These are phyloP conservation scores for Zasmidium angulare DNA, from an alignment of 2,329 filamentous ascomycete species.

Conservation along the genomic window DNA sequence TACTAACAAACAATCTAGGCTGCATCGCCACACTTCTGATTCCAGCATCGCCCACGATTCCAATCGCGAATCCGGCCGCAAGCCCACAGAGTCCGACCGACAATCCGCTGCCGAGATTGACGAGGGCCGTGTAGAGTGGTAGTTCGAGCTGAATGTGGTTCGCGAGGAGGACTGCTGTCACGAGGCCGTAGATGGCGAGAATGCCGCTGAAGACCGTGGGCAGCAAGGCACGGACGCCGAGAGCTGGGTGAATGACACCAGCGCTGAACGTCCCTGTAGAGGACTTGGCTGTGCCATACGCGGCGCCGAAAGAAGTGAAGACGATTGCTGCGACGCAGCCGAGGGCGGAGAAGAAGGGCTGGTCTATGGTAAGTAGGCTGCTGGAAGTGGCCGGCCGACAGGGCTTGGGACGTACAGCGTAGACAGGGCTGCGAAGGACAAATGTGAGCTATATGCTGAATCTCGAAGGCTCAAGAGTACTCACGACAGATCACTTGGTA, in stretches of 20 bases:
- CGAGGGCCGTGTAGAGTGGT: conserved; percentile 13
- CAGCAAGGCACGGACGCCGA: conserved; percentile 16
- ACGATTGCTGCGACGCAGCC: conserved; percentile 20
- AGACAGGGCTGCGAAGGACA: neutral
- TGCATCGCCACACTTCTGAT: conserved; percentile 12
- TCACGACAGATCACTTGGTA: conserved; percentile 3
- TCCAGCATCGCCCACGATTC: conserved; percentile 18
- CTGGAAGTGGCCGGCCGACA: neutral
- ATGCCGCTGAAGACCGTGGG: conserved; percentile 19
- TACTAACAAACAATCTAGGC: conserved; percentile 14
- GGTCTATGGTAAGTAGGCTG: neutral
- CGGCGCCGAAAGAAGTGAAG: conserved; percentile 20
- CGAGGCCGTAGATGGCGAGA: conserved; percentile 19
- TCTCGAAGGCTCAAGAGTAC: neutral
- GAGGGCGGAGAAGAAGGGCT: conserved; percentile 22
- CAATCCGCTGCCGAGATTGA: conserved; percentile 18
- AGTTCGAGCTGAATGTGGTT: conserved; percentile 15
- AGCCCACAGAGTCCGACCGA: conserved; percentile 14
- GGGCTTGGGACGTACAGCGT: conserved; percentile 1
- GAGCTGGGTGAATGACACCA: conserved; percentile 14
- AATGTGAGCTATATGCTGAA: neutral
- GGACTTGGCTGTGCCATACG: conserved; percentile 21
- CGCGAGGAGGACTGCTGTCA: conserved; percentile 13
- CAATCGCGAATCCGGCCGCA: conserved; percentile 19
- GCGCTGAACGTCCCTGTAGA: conserved; percentile 15